A percentile compares a stretch with the other conserved stretches of the same genome.
Evolutionary conservation across 1,284 basidiomycete genomes (phyloP).

Genomic region (Tilletia caries): DNA sequence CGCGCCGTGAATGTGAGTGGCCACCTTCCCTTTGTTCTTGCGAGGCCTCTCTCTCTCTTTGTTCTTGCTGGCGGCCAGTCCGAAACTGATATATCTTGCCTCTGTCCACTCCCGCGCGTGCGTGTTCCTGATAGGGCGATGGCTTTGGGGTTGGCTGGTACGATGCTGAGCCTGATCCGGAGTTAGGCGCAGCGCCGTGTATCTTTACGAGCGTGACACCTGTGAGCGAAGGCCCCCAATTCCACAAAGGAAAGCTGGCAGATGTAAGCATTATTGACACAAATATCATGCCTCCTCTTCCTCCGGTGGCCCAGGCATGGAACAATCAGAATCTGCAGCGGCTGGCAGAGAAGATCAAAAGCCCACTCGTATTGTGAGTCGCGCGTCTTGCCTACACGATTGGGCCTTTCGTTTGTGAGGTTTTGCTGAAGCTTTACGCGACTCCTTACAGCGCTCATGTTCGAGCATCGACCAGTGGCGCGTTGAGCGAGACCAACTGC

Average conservation of each 20-base stretch:
- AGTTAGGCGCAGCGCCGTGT: slow-evolving; percentile 63
- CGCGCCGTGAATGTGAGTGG: slow-evolving; percentile 38
- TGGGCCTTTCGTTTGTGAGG: no score
- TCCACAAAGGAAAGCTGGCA: background rate
- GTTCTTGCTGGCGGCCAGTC: slow-evolving; percentile 17
- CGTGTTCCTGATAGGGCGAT: no score
- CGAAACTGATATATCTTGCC: no score
- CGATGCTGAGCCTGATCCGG: slow-evolving; percentile 32
- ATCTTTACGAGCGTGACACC: slow-evolving; percentile 93
- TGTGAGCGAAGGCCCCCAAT: background rate
- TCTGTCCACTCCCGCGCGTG: no score
- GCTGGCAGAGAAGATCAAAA: slow-evolving; percentile 49
- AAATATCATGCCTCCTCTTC: no score
- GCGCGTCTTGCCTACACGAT: background rate
- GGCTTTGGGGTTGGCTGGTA: slow-evolving; percentile 90
- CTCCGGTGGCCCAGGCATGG: slow-evolving; percentile 31
- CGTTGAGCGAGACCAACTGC: slow-evolving; percentile 48
- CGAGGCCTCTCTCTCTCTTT: background rate
- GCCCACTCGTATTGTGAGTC: slow-evolving; percentile 39
- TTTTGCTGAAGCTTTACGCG: no score
- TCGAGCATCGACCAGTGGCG: slow-evolving; percentile 42
- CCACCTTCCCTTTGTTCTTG: background rate
- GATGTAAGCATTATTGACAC: no score
- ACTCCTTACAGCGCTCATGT: slow-evolving; percentile 35
- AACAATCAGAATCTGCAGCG: slow-evolving; percentile 49